Evolutionary conservation across 2,329 filamentous ascomycete genomes (phyloP).

Genomic region (Ophiocordyceps robertsii): DNA sequence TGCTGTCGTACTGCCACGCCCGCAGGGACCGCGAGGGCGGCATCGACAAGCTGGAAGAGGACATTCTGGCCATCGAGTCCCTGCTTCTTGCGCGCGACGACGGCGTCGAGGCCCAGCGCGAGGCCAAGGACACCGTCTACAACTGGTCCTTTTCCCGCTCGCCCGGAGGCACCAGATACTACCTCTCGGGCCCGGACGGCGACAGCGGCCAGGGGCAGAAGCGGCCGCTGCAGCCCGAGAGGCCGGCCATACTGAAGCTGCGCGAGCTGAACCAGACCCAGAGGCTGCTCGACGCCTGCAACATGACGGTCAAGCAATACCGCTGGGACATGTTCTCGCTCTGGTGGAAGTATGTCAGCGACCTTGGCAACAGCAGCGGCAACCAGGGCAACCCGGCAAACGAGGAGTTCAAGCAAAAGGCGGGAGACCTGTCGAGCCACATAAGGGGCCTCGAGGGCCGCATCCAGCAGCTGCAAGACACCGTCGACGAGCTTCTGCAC

Average conservation of each 20-base stretch:
- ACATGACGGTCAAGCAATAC: conserved; percentile 7
- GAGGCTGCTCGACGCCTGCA: conserved; percentile 8
- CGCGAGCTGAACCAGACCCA: conserved; percentile 11
- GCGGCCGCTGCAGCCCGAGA: conserved; percentile 2
- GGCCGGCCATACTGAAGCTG: conserved; percentile 2
- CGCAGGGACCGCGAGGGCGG: conserved; percentile 9
- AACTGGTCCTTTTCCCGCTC: conserved; percentile 15
- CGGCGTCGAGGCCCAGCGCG: conserved; percentile 15
- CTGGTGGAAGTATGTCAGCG: conserved; percentile 25
- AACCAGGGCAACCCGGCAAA: conserved; percentile 3
- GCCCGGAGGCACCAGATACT: conserved; percentile 13
- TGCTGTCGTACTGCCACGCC: conserved; percentile 19
- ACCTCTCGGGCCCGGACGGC: conserved; percentile 8
- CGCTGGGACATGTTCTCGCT: conserved; percentile 26
- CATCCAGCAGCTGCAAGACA: background rate
- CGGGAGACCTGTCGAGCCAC: background rate
- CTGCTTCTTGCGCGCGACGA: conserved; percentile 17
- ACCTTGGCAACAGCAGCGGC: conserved; percentile 1
- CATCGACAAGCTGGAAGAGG: conserved; percentile 11
- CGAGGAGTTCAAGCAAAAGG: background rate
- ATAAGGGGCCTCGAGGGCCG: background rate
- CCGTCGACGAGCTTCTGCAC: background rate
- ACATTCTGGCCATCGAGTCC: conserved; percentile 13
- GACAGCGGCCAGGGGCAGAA: background rate
- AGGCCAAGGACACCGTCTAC: conserved; percentile 16